Evolutionary conservation across 495 filamentous ascomycete species (phyloP).

Genomic region (Aspergillus diversus): DNA sequence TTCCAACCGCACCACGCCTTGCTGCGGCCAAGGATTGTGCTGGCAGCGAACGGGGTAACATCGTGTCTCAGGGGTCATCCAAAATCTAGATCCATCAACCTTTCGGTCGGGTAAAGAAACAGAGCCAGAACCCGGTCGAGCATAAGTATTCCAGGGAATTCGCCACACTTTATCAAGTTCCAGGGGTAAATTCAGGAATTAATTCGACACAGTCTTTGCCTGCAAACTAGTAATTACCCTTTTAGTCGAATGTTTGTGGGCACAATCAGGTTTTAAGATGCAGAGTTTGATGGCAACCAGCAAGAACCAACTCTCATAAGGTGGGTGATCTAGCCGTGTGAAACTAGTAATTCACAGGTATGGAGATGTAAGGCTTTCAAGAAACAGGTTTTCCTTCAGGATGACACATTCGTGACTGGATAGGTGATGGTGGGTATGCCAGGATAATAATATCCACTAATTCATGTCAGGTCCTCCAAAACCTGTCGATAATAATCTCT

Average conservation of each 20-base stretch:
- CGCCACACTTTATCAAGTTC: neutral
- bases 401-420: conserved; percentile 3
- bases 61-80: neutral
- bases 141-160: neutral
- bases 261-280: neutral
- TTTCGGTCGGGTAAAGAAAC: neutral
- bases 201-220: neutral
- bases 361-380: neutral
- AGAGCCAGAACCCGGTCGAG: too few relatives aligned
- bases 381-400: conserved; percentile 8
- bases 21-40: neutral
- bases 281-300: neutral
- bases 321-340: neutral
- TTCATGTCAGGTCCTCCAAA: neutral
- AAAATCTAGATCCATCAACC: conserved; percentile 5
- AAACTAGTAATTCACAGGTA: neutral
- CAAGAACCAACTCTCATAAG: neutral
- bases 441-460: neutral
- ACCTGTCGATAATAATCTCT: neutral
- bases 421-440: neutral
- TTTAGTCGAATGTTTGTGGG: neutral
- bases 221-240: neutral
- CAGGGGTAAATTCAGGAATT: neutral
- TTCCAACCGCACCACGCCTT: neutral
- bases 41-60: conserved; percentile 3